Evolutionary conservation across 495 filamentous ascomycete genomes (phyloP).

Genomic region (Lasiosphaeria ovina): DNA sequence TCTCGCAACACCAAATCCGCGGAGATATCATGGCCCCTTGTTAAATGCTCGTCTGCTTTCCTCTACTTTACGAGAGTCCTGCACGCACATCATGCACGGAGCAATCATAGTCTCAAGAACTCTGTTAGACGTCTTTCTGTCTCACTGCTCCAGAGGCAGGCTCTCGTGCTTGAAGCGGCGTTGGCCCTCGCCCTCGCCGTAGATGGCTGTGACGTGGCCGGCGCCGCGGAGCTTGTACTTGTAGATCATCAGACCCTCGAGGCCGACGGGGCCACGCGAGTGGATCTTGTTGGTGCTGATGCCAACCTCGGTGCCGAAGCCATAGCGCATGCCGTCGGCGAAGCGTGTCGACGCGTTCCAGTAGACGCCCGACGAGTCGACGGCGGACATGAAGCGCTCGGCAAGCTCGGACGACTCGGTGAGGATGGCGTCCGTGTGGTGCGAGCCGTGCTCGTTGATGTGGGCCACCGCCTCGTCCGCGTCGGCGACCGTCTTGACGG

Average conservation of each 20-base stretch:
- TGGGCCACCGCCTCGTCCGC: constrained; percentile 75
- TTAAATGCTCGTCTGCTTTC: too few species aligned
- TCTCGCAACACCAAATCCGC: too few species aligned
- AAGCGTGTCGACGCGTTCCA: constrained; percentile 96
- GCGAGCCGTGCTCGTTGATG: constrained; percentile 88
- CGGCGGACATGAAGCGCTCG: constrained; percentile 72
- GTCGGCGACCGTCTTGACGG: constrained; percentile 72
- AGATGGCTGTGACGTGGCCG: constrained; percentile 73
- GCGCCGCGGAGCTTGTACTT: constrained; percentile 84
- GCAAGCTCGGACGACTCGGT: constrained; percentile 65
- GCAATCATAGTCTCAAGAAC: too few species aligned
- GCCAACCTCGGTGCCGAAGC: constrained; percentile 96
- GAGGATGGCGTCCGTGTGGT: constrained; percentile 92
- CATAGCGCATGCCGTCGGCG: constrained; percentile 94
- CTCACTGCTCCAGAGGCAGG: constrained; percentile 36
- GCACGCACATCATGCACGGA: too few species aligned
- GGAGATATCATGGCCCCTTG: too few species aligned
- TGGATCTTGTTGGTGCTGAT: constrained; percentile 99
- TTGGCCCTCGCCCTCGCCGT: constrained; percentile 66
- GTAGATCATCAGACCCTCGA: constrained; percentile 95
- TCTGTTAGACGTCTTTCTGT: constrained; percentile 3
- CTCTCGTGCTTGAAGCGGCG: constrained; percentile 69
- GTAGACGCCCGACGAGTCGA: constrained; percentile 92
- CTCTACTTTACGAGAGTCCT: too few species aligned
- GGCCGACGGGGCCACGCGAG: constrained; percentile 84